Evolutionary conservation across 352 stramenopile species (phyloP), one percentile per base, ranked within the genome.

Genomic region (Ophiocytium majus): DNA sequence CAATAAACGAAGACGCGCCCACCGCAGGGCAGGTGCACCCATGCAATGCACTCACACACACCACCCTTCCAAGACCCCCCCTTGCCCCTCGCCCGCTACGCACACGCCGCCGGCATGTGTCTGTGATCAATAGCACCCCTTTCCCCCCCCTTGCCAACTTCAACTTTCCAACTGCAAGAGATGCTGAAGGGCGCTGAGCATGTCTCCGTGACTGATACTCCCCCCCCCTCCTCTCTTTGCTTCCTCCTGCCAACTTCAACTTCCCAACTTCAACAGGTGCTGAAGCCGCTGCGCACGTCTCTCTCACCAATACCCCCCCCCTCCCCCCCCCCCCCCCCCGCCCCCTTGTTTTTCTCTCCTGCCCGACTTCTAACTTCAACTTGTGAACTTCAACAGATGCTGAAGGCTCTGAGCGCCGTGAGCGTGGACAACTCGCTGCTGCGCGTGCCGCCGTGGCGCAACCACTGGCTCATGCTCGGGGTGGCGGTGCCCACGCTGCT

Each of bases 401-500:
- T 88, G 74, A 88, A 88, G 50, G 85, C 85, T 9, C 81, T 88
- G 81, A 88, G 85, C 34, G 92, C 92, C 37, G 92, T 96, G 34
- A 95, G 92, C 0, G 87, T 95, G 0, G 92, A 96, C 85, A 93
- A 91, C 76, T 94, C 90, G 0, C 81, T 96, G 35, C 83, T 95
- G 5, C 85, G 88, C n/a, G 90, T 96, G 64, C 90, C 90, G 19
- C 91, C 91, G 37, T 93, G 91, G 86, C 85, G 88, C 75, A 96
- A 96, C 84, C 86, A 84, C 49, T 95, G 88, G 87, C 85, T 96
- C 0, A 64, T 95, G n/a, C 63, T 90, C 33, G 93, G 92, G 63
- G 92, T 96, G 0, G 79, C 91, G 31, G 83, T 93, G 50, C 92
- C 93, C 36, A 92, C 92, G 71, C 81, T 92, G 23, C 89, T 96